A percentile compares a stretch with the other conserved stretches of the same genome.
Conservation (phyloP, 441 rosid genomes). For the Mallotus japonicus region DNA sequence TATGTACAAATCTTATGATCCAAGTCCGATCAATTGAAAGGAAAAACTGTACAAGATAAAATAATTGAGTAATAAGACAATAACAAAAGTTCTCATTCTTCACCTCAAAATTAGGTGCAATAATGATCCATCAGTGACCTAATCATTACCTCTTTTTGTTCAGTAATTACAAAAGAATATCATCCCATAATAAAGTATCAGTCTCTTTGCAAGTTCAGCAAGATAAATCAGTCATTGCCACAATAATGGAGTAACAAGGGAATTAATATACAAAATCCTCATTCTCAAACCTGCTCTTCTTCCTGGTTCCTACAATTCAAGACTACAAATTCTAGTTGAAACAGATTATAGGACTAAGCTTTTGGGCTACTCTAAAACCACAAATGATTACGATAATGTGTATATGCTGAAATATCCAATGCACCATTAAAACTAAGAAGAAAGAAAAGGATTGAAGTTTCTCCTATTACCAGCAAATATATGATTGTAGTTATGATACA, state of each 20-base stretch:
- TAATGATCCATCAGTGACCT: not conserved
- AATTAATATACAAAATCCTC: constrained; percentile 31
- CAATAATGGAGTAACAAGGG: constrained; percentile 17
- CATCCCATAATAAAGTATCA: not conserved
- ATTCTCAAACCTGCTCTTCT: constrained; percentile 10
- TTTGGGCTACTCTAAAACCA: constrained; percentile 20
- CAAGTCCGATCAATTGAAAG: not conserved
- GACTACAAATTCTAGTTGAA: constrained; percentile 17
- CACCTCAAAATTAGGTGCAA: not conserved
- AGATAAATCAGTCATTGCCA: constrained; percentile 16
- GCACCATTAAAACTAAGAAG: constrained; percentile 22
- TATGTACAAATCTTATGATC: not conserved
- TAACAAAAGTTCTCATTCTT: not conserved
- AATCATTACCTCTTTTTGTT: not conserved
- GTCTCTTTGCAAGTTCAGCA: not conserved
- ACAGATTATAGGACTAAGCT: constrained; percentile 19
- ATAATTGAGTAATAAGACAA: not conserved
- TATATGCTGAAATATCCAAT: constrained; percentile 33
- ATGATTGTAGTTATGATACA: constrained; percentile 39
- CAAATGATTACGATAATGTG: constrained; percentile 27
- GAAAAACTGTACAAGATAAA: not conserved
- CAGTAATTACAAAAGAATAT: not conserved
- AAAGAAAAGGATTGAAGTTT: constrained; percentile 16
- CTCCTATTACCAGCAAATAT: constrained; percentile 24
- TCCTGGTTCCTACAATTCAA: constrained; percentile 26